Evolutionary conservation across 208 protist genomes (phyloP).

Genomic region (Acanthamoeba lenticulata): DNA sequence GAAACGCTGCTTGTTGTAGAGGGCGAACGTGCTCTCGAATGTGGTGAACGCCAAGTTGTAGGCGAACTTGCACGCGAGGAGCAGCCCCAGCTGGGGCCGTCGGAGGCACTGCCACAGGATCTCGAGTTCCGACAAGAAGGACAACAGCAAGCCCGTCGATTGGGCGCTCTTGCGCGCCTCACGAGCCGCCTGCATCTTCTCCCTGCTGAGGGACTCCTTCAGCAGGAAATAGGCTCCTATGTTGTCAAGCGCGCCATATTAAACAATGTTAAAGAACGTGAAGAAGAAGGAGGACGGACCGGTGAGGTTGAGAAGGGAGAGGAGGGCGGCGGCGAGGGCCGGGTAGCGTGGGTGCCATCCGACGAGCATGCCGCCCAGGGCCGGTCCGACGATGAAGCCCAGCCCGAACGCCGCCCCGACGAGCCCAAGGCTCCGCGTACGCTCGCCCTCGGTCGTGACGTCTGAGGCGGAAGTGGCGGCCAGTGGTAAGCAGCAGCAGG

Average conservation of each 20-base stretch:
- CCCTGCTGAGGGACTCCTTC: background rate
- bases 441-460: background rate
- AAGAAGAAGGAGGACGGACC: background rate
- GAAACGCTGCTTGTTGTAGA: slow-evolving; percentile 45
- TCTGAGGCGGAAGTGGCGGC: background rate
- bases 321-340: background rate
- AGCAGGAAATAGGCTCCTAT: slow-evolving; percentile 8
- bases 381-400: slow-evolving; percentile 8
- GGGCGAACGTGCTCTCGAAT: slow-evolving; percentile 31
- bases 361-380: background rate
- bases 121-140: background rate
- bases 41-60: slow-evolving; percentile 28
- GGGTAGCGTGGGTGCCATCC: background rate
- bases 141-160: background rate
- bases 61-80: background rate
- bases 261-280: too few relatives aligned
- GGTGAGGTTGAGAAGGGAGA: background rate
- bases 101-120: slow-evolving; percentile 11
- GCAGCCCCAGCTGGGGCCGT: background rate
- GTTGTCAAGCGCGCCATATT: background rate
- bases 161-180: background rate
- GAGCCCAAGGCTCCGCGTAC: background rate
- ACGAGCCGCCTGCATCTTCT: background rate
- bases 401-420: slow-evolving; percentile 27
- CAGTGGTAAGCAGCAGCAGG: too few relatives aligned